Conservation (phyloP, 1,284 basidiomycete genomes). For the Caloboletus inedulis region DNA sequence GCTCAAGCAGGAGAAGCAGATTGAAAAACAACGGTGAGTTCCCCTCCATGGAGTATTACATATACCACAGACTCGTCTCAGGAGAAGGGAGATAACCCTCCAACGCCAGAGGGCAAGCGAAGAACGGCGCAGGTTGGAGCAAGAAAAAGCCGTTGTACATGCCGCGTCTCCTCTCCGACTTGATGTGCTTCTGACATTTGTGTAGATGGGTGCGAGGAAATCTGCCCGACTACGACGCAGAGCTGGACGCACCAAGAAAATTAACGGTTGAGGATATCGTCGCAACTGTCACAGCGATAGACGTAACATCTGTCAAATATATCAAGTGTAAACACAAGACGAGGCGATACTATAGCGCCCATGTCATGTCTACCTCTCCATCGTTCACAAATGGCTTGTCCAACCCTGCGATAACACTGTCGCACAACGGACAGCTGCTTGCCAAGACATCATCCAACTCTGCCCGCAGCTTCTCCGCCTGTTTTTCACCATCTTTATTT, state of each 20-base stretch:
- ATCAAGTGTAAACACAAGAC: conserved; percentile 1
- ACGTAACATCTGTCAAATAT: conserved; percentile 5
- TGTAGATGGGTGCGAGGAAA: conserved; percentile 75
- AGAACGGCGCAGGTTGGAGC: conserved; percentile 66
- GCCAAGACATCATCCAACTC: conserved; percentile 89
- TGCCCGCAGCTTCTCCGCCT: conserved; percentile 63
- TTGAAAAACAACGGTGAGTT: conserved; percentile 58
- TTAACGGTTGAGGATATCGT: conserved; percentile 54
- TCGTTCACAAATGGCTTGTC: conserved; percentile 84
- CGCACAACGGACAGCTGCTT: conserved; percentile 86
- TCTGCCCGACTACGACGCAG: conserved; percentile 66
- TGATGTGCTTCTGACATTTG: conserved; percentile 7
- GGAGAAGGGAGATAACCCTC: conserved; percentile 62
- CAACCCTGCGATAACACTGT: conserved; percentile 79
- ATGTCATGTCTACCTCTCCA: conserved; percentile 78
- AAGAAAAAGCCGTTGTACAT: conserved; percentile 65
- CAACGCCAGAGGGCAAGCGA: conserved; percentile 69
- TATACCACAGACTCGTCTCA: conserved; percentile 28
- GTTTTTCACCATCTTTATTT: conserved; percentile 55
- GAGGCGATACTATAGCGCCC: conserved; percentile 58
- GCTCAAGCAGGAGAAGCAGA: conserved; percentile 71
- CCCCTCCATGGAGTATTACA: conserved; percentile 1
- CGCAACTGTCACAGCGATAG: not conserved
- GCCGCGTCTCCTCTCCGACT: not conserved
- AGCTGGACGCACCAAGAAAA: conserved; percentile 73